A percentile compares a stretch with the other conserved stretches of the same genome.
phyloP scores from a whole-genome alignment of 148 eudicot species.

The Talinum fruticosum region DNA sequence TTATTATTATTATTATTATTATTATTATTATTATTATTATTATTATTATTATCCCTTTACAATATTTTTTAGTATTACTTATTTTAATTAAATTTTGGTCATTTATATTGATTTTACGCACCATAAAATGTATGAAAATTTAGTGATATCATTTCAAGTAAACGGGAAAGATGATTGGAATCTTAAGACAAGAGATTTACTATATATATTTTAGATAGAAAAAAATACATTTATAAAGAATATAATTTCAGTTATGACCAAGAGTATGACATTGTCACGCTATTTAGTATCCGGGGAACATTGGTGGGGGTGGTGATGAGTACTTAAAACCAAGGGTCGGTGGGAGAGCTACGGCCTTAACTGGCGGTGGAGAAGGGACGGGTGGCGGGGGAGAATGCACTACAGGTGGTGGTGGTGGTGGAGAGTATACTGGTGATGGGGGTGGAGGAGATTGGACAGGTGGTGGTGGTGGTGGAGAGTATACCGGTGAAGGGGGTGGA shows the following conservation, averaged over 20 bases:
- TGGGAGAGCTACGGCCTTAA: background rate
- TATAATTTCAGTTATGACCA: background rate
- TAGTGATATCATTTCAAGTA: background rate
- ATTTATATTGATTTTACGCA: background rate
- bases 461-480: background rate
- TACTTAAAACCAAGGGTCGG: background rate
- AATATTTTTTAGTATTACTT: no score
- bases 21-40: no score
- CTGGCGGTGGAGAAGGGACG: background rate
- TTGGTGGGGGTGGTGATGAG: slow-evolving; percentile 19
- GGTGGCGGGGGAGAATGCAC: slow-evolving; percentile 13
- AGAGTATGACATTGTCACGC: background rate
- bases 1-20: no score
- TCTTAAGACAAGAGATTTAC: background rate
- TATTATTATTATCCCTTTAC: no score
- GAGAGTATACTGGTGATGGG: slow-evolving; percentile 8
- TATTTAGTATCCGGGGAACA: slow-evolving; percentile 25
- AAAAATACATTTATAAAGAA: background rate
- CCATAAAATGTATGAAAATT: background rate
- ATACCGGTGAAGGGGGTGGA: background rate
- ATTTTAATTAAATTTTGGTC: no score
- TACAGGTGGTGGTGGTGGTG: slow-evolving; percentile 11
- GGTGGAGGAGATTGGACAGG: slow-evolving; percentile 21
- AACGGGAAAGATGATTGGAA: background rate
- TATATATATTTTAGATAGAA: background rate